Percentiles rank a stretch among this genome's conserved stretches.
Conservation (phyloP, 371 early-diverging fungal genomes). For the Apophysomyces ossiformis region DNA sequence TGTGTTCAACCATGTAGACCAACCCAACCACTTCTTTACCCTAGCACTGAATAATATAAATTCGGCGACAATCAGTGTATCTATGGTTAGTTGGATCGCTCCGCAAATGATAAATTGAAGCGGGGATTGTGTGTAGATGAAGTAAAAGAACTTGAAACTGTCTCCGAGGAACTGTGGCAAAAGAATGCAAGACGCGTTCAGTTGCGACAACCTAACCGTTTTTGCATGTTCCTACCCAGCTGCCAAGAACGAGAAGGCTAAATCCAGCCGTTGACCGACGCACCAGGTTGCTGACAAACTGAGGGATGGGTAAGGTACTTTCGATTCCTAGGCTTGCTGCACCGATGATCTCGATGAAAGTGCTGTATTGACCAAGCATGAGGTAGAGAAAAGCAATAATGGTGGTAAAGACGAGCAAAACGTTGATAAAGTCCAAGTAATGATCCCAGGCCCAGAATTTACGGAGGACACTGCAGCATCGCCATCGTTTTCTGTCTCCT, state of each 20-base stretch:
- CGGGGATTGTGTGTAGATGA: slow-evolving; percentile 56
- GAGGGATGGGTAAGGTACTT: slow-evolving; percentile 67
- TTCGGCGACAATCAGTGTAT: slow-evolving; percentile 59
- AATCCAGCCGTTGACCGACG: slow-evolving; percentile 62
- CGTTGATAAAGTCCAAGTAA: slow-evolving; percentile 52
- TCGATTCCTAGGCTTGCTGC: slow-evolving; percentile 59
- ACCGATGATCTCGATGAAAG: slow-evolving; percentile 47
- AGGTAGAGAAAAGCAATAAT: slow-evolving; percentile 39
- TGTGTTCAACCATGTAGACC: slow-evolving; percentile 1
- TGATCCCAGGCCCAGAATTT: slow-evolving; percentile 47
- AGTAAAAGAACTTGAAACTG: slow-evolving; percentile 68
- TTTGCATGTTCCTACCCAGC: slow-evolving; percentile 38
- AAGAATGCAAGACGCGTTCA: no score
- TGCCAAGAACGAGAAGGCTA: slow-evolving; percentile 48
- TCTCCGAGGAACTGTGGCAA: slow-evolving; percentile 61
- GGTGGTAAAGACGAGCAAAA: slow-evolving; percentile 46
- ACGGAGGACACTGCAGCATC: slow-evolving; percentile 24
- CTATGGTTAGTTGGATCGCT: slow-evolving; percentile 62
- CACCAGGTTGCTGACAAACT: slow-evolving; percentile 56
- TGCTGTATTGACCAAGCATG: slow-evolving; percentile 34
- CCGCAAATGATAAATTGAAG: slow-evolving; percentile 71
- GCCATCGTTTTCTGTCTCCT: slow-evolving; percentile 11
- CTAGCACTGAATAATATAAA: slow-evolving; percentile 51
- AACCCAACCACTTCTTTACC: slow-evolving; percentile 34
- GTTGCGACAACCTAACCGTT: no score